These are phyloP conservation scores for Phytopythium boreale DNA, from an alignment of 352 stramenopile species.

Conservation along the genomic window DNA sequence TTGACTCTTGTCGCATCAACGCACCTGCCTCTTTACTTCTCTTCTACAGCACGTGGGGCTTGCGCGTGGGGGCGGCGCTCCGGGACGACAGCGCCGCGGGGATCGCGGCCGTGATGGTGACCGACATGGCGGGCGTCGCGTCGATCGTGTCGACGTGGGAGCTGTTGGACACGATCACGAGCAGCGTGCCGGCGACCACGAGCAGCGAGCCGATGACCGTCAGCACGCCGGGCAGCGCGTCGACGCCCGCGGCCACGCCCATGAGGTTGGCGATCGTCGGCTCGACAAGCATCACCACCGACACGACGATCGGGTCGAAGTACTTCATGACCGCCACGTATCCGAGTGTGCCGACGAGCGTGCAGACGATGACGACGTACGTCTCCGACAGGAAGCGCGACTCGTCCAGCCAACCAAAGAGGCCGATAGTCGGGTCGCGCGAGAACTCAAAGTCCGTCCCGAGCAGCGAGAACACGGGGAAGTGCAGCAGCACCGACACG, in stretches of 20 bases:
- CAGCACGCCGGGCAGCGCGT: constrained; percentile 66
- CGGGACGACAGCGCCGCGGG: constrained; percentile 35
- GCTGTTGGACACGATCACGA: constrained; percentile 75
- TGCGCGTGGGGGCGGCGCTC: constrained; percentile 7
- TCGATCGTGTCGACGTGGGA: constrained; percentile 83
- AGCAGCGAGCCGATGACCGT: constrained; percentile 62
- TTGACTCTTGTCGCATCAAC: background rate
- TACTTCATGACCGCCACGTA: constrained; percentile 91
- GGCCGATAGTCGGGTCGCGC: constrained; percentile 57
- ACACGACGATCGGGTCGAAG: constrained; percentile 88
- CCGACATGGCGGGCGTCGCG: constrained; percentile 70
- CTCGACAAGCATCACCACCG: constrained; percentile 89
- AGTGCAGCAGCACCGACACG: constrained; percentile 61
- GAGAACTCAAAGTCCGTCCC: constrained; percentile 71
- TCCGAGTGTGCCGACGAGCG: constrained; percentile 78
- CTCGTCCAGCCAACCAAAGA: constrained; percentile 86
- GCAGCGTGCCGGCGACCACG: constrained; percentile 62
- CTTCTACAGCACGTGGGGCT: background rate
- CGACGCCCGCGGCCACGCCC: constrained; percentile 68
- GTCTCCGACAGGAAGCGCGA: constrained; percentile 67
- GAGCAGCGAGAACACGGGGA: constrained; percentile 60
- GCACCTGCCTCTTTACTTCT: no score
- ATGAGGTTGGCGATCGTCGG: constrained; percentile 76
- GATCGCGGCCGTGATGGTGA: constrained; percentile 33
- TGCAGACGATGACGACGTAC: constrained; percentile 87